Evolutionary conservation across 2,329 filamentous ascomycete species (phyloP).

Genomic region (Aureobasidium mangrovei): DNA sequence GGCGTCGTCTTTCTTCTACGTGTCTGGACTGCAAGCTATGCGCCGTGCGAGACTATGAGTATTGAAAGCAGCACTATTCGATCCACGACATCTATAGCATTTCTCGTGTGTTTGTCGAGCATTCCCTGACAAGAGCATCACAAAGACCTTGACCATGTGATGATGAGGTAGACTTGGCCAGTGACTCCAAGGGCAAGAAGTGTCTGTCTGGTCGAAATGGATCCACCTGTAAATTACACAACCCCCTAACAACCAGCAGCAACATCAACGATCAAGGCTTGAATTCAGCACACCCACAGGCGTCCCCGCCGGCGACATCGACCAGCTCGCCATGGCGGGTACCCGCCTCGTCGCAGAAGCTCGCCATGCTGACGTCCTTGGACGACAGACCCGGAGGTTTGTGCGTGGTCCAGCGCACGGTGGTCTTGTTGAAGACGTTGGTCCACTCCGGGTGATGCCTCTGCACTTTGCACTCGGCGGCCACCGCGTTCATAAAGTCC

Average conservation of each 20-base stretch:
- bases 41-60: too few species aligned
- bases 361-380: conserved; percentile 55
- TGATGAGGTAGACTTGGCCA: too few species aligned
- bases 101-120: too few species aligned
- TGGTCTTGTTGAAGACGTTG: conserved; percentile 64
- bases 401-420: conserved; percentile 67
- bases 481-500: conserved; percentile 69
- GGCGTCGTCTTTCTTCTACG: not conserved
- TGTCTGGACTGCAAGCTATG: too few species aligned
- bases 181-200: not conserved
- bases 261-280: not conserved
- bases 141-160: too few species aligned
- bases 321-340: conserved; percentile 21
- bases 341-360: conserved; percentile 47
- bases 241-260: not conserved
- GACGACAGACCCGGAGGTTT: conserved; percentile 54
- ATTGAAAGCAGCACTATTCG: too few species aligned
- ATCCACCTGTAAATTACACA: not conserved
- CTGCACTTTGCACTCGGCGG: conserved; percentile 56
- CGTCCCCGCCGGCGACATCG: not conserved
- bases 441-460: conserved; percentile 72
- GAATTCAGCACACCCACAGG: conserved; percentile 18
- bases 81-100: too few species aligned
- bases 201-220: not conserved
- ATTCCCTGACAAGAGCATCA: too few species aligned